Evolutionary conservation across 768 basidiomycete species (phyloP), one percentile per base, ranked within the genome.

Genomic region (Lactifluus pinguis): DNA sequence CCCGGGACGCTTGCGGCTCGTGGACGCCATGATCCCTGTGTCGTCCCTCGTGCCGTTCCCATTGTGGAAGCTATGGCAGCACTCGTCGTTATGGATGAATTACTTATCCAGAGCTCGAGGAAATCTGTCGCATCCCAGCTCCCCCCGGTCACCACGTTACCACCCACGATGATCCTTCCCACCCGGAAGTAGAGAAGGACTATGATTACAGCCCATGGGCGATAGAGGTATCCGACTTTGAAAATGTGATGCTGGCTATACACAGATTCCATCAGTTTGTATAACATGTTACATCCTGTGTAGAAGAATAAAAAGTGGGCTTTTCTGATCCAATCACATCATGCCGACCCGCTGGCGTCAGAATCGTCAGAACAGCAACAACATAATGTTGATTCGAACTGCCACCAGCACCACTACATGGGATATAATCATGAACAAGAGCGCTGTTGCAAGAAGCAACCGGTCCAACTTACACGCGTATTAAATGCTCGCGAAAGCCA

Each of bases 11-110:
- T 99, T 55, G 93, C 93, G 13, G 89, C 97, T 41, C 82, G 92
- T 36, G 97, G 97, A 13, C 81, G 97, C 55, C 95, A 98, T 74
- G 95, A 98, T 70, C 94, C 95, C 17, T 98, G 95, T 71, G 95
- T 99, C 49, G 93, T 99, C 6, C 95, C 95, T 45, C 86, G 94
- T 50, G 94, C 94, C 19, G 92, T 98, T 9, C 94, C 97, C 47
- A 99, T 99, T 68, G 95, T 98, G 48, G 97, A 99, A 76, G 85
- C 92, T 0, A 99, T 99, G 97, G 93, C 95, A 0, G 86, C 88
- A 30, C 79, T 98, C 52, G 95, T 98, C 61, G 80, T 97, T 66
- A 92, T 99, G 87, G 97, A 99, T 71, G 83, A 88, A 68, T 78
- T 98, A 60, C 80, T 98, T 44, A 84, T 91, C 60, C 95, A 98